phyloP scores from a whole-genome alignment of 768 basidiomycete genomes.

The Chlorophyllum brunneum region DNA sequence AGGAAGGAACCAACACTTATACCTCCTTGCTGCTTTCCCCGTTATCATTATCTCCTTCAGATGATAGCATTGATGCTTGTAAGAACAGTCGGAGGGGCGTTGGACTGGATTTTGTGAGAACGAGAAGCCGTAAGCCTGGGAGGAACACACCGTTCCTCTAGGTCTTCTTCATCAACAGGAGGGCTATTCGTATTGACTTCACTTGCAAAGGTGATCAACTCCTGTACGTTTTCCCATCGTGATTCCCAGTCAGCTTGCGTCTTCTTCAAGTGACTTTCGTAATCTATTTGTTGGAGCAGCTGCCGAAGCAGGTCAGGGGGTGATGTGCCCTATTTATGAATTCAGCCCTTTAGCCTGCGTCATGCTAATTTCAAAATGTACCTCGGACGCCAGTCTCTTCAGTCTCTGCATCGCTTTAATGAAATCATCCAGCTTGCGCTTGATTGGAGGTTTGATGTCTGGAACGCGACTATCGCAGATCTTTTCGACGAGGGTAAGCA shows the following conservation, averaged over 20 bases:
- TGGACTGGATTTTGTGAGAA: slow-evolving; percentile 17
- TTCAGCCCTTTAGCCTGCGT: not conserved
- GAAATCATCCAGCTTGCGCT: slow-evolving; percentile 58
- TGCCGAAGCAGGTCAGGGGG: slow-evolving; percentile 62
- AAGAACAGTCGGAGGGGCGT: slow-evolving; percentile 70
- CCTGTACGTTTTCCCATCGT: slow-evolving; percentile 84
- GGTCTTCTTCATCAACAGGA: slow-evolving; percentile 9
- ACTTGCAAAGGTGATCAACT: slow-evolving; percentile 75
- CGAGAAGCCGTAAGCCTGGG: not conserved
- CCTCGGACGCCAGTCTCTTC: slow-evolving; percentile 50
- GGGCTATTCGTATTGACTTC: slow-evolving; percentile 40
- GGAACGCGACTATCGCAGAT: slow-evolving; percentile 59
- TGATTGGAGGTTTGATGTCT: slow-evolving; percentile 65
- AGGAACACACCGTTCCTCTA: slow-evolving; percentile 4
- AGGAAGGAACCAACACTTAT: not conserved
- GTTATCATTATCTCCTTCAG: slow-evolving; percentile 65
- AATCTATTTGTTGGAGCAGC: slow-evolving; percentile 55
- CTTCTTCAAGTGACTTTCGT: slow-evolving; percentile 64
- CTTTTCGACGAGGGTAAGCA: slow-evolving; percentile 55
- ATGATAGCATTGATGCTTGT: slow-evolving; percentile 79
- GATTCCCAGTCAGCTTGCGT: slow-evolving; percentile 72
- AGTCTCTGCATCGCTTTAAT: slow-evolving; percentile 52
- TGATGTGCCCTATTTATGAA: slow-evolving; percentile 43
- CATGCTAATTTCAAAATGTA: slow-evolving; percentile 21
- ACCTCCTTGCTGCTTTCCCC: slow-evolving; percentile 19